These are phyloP conservation scores for Fusarium goolgardi DNA, from an alignment of 2,329 filamentous ascomycete species.

Conservation along the genomic window DNA sequence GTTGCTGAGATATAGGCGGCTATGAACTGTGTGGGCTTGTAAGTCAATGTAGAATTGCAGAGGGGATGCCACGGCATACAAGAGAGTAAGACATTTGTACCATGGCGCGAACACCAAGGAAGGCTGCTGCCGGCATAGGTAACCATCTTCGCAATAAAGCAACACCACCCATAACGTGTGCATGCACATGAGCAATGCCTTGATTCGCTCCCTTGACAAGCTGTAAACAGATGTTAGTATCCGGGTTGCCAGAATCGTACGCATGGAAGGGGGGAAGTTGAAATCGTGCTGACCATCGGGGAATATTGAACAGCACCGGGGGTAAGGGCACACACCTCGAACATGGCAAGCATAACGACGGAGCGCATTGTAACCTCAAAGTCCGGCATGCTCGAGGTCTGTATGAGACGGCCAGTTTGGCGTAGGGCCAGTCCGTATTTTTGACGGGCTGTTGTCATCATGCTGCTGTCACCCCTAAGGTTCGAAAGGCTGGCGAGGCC, in stretches of 20 bases:
- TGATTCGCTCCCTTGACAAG: slow-evolving; percentile 60
- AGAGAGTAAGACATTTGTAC: slow-evolving; percentile 68
- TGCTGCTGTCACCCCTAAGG: slow-evolving; percentile 58
- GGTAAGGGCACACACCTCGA: slow-evolving; percentile 61
- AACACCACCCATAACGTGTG: slow-evolving; percentile 69
- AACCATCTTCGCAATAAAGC: slow-evolving; percentile 65
- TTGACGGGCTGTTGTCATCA: slow-evolving; percentile 61
- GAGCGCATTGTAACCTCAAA: slow-evolving; percentile 61
- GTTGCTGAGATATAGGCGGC: slow-evolving; percentile 56
- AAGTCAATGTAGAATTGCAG: slow-evolving; percentile 7
- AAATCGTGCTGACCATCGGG: slow-evolving; percentile 29
- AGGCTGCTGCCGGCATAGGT: slow-evolving; percentile 53
- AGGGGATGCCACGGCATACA: slow-evolving; percentile 51
- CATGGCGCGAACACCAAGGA: slow-evolving; percentile 63
- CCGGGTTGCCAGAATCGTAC: neutral
- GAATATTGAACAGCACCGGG: slow-evolving; percentile 6
- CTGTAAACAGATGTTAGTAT: slow-evolving; percentile 46
- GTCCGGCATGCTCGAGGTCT: slow-evolving; percentile 49
- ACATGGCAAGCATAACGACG: slow-evolving; percentile 69
- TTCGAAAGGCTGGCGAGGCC: slow-evolving; percentile 70
- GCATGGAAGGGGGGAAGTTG: slow-evolving; percentile 5
- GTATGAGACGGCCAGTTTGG: slow-evolving; percentile 58
- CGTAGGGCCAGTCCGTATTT: slow-evolving; percentile 67
- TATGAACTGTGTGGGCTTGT: slow-evolving; percentile 54
- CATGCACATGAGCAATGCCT: slow-evolving; percentile 63